Evolutionary conservation across 805 yeast species (phyloP).

Genomic region (Candida berthetii): DNA sequence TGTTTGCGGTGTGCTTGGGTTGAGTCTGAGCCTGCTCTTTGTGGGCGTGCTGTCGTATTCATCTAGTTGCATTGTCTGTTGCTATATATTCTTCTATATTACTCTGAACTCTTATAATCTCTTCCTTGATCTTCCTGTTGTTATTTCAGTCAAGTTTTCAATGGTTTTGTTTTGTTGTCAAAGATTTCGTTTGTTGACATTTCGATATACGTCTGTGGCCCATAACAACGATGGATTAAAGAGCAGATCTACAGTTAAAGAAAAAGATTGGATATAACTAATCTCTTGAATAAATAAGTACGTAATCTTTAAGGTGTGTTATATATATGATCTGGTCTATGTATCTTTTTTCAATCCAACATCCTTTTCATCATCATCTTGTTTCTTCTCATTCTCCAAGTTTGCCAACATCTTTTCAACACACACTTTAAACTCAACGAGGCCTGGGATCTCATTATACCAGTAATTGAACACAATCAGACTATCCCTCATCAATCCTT

Average conservation of each 20-base stretch:
- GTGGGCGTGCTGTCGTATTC: background rate
- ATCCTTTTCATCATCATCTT: too few species aligned
- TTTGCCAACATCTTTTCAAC: background rate
- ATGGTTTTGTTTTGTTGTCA: background rate
- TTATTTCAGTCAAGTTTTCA: too few species aligned
- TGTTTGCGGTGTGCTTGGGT: background rate
- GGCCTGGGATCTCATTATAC: conserved; percentile 15
- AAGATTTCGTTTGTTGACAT: background rate
- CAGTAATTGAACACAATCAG: conserved; percentile 12
- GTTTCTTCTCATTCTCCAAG: background rate
- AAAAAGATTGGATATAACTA: too few species aligned
- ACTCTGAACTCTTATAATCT: too few species aligned
- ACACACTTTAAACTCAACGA: conserved; percentile 4
- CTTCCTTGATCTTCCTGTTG: background rate
- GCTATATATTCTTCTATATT: too few species aligned
- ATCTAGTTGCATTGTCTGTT: background rate
- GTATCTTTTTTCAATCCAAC: too few species aligned
- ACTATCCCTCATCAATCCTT: conserved; percentile 2
- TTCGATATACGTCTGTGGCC: background rate
- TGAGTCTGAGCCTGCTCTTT: background rate
- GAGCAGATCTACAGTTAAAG: too few species aligned
- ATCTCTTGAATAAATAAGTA: too few species aligned
- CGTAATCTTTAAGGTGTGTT: too few species aligned
- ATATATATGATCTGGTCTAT: too few species aligned
- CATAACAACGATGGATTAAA: too few species aligned